These are phyloP conservation scores for Raffaelea albimanens DNA, from an alignment of 2,329 filamentous ascomycete species.

Conservation along the genomic window DNA sequence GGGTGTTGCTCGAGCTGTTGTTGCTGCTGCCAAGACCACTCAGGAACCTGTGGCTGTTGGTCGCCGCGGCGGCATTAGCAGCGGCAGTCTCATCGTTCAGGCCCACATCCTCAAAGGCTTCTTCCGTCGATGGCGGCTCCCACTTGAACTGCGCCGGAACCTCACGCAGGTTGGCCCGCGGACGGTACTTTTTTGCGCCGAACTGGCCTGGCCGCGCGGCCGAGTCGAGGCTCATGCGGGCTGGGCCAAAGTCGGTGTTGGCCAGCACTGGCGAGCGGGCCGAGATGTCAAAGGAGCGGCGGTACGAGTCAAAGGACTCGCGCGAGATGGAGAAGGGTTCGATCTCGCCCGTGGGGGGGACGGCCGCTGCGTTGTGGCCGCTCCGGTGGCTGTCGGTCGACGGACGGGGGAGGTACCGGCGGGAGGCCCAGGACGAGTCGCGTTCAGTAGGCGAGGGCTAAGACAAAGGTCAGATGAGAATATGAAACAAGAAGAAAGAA, in stretches of 20 bases:
- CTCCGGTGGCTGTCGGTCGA: conserved; percentile 50
- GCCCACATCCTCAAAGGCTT: conserved; percentile 84
- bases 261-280: conserved; percentile 68
- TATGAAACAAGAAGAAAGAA: not conserved
- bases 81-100: conserved; percentile 59
- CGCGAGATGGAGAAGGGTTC: conserved; percentile 93
- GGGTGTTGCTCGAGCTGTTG: conserved; percentile 23
- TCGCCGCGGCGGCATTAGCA: not conserved
- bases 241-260: conserved; percentile 37
- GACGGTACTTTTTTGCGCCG: conserved; percentile 16
- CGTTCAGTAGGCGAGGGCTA: conserved; percentile 86
- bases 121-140: conserved; percentile 51
- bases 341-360: conserved; percentile 53
- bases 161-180: conserved; percentile 50
- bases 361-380: conserved; percentile 11
- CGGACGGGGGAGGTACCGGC: conserved; percentile 41
- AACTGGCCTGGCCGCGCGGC: conserved; percentile 49
- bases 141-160: conserved; percentile 41
- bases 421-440: conserved; percentile 60
- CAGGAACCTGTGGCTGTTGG: not conserved
- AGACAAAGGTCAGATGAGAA: not conserved
- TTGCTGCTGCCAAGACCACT: conserved; percentile 9
- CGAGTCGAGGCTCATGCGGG: conserved; percentile 75
- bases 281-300: conserved; percentile 91
- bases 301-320: conserved; percentile 94